Conservation (phyloP, 768 basidiomycete species). For the Cystobasidium onofrii region DNA sequence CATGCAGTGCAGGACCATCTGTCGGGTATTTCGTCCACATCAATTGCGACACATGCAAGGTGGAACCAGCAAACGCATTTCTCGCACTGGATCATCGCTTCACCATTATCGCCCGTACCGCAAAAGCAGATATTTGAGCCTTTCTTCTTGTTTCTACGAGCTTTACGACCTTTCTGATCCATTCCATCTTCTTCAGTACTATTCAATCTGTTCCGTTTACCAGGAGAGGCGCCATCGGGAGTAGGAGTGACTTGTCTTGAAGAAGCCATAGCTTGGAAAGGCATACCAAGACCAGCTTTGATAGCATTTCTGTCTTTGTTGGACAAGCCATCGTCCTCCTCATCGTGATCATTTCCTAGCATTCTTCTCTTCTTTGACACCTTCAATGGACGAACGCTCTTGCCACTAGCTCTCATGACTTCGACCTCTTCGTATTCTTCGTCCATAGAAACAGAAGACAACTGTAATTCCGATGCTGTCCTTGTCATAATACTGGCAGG, state of each 20-base stretch:
- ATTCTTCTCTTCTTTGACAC: constrained; percentile 15
- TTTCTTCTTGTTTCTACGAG: background rate
- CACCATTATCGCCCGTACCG: constrained; percentile 13
- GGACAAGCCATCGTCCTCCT: background rate
- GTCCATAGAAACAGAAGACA: background rate
- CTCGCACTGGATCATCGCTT: constrained; percentile 35
- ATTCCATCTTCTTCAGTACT: background rate
- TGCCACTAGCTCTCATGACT: constrained; percentile 2
- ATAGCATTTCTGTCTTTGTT: background rate
- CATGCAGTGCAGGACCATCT: constrained; percentile 31
- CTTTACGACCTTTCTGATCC: background rate
- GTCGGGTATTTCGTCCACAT: constrained; percentile 23
- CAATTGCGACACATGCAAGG: constrained; percentile 29
- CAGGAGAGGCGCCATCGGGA: background rate
- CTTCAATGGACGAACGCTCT: constrained; percentile 9
- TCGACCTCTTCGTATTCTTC: constrained; percentile 1
- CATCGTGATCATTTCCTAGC: background rate
- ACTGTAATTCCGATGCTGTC: background rate
- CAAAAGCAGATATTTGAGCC: constrained; percentile 20
- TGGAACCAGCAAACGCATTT: constrained; percentile 32
- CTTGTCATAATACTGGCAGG: background rate
- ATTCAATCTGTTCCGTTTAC: background rate
- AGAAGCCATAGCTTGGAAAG: background rate
- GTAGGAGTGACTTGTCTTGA: constrained; percentile 6
- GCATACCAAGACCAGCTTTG: background rate